Conservation (phyloP, 1,139 yeast genomes). For the Pichia terricola region DNA sequence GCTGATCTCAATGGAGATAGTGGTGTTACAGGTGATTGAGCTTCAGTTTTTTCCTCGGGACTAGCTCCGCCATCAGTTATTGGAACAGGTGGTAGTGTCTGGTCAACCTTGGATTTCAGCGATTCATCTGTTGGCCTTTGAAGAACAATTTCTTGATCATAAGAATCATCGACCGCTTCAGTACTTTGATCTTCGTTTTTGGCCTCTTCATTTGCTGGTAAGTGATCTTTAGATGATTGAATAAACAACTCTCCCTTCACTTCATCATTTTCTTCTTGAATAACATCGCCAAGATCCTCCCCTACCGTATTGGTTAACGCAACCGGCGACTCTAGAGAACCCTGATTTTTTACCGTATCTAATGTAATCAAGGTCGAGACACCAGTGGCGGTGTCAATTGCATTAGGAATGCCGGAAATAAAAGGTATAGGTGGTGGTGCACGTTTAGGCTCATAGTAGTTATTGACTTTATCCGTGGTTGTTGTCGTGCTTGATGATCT, state of each 20-base stretch:
- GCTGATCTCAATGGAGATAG: not conserved
- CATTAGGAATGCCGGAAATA: constrained; percentile 1
- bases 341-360: not conserved
- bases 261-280: constrained; percentile 8
- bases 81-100: constrained; percentile 20
- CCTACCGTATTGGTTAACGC: not conserved
- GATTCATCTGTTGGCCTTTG: constrained; percentile 4
- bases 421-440: constrained; percentile 9
- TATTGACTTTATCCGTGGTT: not conserved
- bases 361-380: not conserved
- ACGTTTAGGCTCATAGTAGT: constrained; percentile 7
- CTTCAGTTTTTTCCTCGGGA: constrained; percentile 8
- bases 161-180: constrained; percentile 6
- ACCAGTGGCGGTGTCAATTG: not conserved
- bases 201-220: not conserved
- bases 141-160: not conserved
- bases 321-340: constrained; percentile 6
- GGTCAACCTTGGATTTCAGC: constrained; percentile 4
- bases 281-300: constrained; percentile 3
- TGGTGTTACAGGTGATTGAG: constrained; percentile 1
- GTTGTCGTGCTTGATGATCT: not conserved
- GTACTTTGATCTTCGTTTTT: not conserved
- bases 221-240: not conserved
- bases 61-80: constrained; percentile 11
- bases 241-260: constrained; percentile 1